Evolutionary conservation across 2,329 filamentous ascomycete genomes (phyloP).

Genomic region (Erysiphe neolycopersici): DNA sequence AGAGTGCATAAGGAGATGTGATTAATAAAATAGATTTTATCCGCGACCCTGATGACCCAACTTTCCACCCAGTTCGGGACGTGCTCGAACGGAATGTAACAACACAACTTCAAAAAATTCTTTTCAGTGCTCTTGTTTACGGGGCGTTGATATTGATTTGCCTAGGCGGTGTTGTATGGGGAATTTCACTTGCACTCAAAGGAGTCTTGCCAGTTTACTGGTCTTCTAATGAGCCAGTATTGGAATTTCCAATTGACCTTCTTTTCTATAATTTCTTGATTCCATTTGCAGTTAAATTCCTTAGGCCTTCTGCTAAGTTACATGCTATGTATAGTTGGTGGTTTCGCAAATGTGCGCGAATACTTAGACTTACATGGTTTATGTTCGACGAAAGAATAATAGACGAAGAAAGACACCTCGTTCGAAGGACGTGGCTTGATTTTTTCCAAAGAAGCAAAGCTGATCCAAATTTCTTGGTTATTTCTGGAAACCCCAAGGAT

Average conservation of each 20-base stretch:
- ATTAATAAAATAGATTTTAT: conserved; percentile 52
- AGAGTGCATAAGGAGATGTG: background rate
- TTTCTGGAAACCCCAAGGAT: conserved; percentile 3
- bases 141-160: conserved; percentile 80
- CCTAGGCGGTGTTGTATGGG: conserved; percentile 87
- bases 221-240: conserved; percentile 69
- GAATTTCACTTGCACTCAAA: conserved; percentile 39
- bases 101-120: conserved; percentile 83
- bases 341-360: conserved; percentile 66
- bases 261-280: conserved; percentile 94
- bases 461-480: conserved; percentile 4
- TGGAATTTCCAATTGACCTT: conserved; percentile 85
- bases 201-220: conserved; percentile 74
- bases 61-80: conserved; percentile 91
- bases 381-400: conserved; percentile 60
- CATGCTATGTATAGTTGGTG: conserved; percentile 85
- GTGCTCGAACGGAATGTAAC: conserved; percentile 80
- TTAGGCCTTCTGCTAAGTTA: conserved; percentile 63
- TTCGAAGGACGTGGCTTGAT: conserved; percentile 31
- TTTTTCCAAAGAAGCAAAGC: conserved; percentile 20
- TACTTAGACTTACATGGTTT: conserved; percentile 67
- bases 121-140: conserved; percentile 88
- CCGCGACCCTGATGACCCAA: conserved; percentile 88
- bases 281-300: conserved; percentile 58
- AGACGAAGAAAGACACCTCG: conserved; percentile 55